Percentiles rank a stretch among this genome's conserved stretches.
These are phyloP conservation scores for Allium sativum DNA, from an alignment of 106 monocot species.

Conservation along the genomic window DNA sequence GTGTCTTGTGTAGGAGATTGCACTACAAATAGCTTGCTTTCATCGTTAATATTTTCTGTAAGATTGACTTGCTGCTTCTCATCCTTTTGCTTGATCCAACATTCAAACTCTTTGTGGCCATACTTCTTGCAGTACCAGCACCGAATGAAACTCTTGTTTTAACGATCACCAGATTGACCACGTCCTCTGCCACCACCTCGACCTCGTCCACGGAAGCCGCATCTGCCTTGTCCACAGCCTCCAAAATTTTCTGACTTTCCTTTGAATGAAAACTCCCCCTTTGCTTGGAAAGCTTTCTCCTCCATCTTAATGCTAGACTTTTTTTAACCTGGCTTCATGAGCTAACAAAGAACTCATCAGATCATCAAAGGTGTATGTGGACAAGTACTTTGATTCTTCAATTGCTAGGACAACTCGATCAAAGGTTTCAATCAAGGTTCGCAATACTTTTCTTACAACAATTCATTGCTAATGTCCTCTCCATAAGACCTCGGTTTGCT, in stretches of 20 bases:
- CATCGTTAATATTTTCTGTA: no score
- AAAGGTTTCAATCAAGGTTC: no score
- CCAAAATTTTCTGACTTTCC: neutral
- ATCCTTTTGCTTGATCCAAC: conserved; percentile 4
- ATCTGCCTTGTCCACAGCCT: neutral
- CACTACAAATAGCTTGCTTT: no score
- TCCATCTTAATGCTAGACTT: no score
- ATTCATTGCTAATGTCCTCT: neutral
- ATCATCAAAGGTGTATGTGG: no score
- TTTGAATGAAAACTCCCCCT: neutral
- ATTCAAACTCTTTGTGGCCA: conserved; percentile 4
- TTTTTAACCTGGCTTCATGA: no score
- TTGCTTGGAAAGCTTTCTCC: neutral
- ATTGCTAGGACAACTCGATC: no score
- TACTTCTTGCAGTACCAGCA: neutral
- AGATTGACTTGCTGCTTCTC: neutral
- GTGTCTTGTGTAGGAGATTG: no score
- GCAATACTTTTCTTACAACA: conserved; percentile 1
- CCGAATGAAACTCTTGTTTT: no score
- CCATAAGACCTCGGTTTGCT: neutral
- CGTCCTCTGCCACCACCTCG: no score
- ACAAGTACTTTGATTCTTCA: conserved; percentile 1
- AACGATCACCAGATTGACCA: no score
- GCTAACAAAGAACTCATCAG: no score
- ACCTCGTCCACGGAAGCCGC: neutral